Evolutionary conservation across 805 yeast genomes (phyloP), one percentile per base, ranked within the genome.

Genomic region (Ogataea philodendri): DNA sequence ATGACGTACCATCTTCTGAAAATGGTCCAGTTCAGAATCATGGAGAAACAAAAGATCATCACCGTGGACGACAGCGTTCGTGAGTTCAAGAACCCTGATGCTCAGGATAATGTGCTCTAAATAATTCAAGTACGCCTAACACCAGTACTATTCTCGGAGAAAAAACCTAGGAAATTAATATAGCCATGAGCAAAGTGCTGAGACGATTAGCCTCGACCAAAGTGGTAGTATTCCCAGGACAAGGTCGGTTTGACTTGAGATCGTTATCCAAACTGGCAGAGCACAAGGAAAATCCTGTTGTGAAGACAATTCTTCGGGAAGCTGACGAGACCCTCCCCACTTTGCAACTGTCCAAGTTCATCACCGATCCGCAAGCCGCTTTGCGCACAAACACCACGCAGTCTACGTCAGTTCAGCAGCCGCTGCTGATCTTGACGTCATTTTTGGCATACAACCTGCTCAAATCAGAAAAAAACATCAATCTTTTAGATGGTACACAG

Each of bases 1-100:
- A 61, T 75, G 48, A 51, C 84, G 29, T 84, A 83, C 54, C 58
- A 65, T 19, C 61, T 84, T 32, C 66, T 84, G 37, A 66, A 70
- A 27, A 66, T 81, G 53, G 67, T 72, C 30, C 93, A 84, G 59
- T 73, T 74, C 49, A 62, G 71, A 41, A 58, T 77, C 25, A 74
- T 74, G 55, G 90, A 83, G 51, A 52, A 62, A 26, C 59, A 44
- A 9, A 84, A 84, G 1, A 40, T 62, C 20, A 42, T 69, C 27
- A 46, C 35, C 3, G 50, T 69, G 6, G 55, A 64, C 24, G 54
- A 55, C n/a, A 13, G 30, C 7, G 22, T 26, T 18, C 26, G 22
- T 26, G 32, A 25, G 29, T 25, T 14, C 23, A 31, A 38, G 23
- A 25, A n/a, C 6, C 30, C 31, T n/a, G 35, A 36, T 5, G 41